Conservation (phyloP, 805 yeast genomes). For the Yamadazyma ubonensis region DNA sequence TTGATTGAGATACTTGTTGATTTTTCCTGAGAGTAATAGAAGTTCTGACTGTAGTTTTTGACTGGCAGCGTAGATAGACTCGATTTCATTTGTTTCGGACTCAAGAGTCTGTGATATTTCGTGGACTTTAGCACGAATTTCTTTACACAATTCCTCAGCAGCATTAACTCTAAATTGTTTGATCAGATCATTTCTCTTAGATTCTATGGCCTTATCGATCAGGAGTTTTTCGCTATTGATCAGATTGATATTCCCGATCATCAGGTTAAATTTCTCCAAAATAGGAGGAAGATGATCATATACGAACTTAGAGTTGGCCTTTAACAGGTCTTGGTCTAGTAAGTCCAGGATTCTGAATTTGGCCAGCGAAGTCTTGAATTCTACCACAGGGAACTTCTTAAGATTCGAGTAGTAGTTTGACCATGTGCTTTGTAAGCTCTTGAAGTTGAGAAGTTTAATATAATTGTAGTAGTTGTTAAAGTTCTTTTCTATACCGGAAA, state of each 20-base stretch:
- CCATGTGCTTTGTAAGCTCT: constrained; percentile 43
- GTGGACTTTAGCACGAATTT: constrained; percentile 3
- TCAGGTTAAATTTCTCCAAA: constrained; percentile 27
- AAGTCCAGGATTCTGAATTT: constrained; percentile 27
- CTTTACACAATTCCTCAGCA: constrained; percentile 6
- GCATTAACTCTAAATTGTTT: constrained; percentile 21
- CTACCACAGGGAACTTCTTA: constrained; percentile 34
- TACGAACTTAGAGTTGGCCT: constrained; percentile 29
- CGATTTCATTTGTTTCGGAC: constrained; percentile 2
- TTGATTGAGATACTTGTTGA: constrained; percentile 1
- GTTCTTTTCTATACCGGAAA: constrained; percentile 47
- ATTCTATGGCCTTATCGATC: constrained; percentile 43
- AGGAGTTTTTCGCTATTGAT: constrained; percentile 36
- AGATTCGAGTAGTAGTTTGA: constrained; percentile 32
- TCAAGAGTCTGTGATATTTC: constrained; percentile 7
- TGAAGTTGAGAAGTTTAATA: constrained; percentile 37
- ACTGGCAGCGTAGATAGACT: background rate
- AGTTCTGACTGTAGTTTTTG: constrained; percentile 4
- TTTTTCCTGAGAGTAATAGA: background rate
- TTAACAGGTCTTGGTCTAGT: constrained; percentile 29
- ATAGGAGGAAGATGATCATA: constrained; percentile 29
- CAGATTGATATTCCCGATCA: constrained; percentile 33
- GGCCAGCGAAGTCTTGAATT: constrained; percentile 9
- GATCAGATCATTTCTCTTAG: constrained; percentile 38
- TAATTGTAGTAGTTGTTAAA: constrained; percentile 40